Conservation (phyloP, 495 filamentous ascomycete species). For the Cryomyces minteri region DNA sequence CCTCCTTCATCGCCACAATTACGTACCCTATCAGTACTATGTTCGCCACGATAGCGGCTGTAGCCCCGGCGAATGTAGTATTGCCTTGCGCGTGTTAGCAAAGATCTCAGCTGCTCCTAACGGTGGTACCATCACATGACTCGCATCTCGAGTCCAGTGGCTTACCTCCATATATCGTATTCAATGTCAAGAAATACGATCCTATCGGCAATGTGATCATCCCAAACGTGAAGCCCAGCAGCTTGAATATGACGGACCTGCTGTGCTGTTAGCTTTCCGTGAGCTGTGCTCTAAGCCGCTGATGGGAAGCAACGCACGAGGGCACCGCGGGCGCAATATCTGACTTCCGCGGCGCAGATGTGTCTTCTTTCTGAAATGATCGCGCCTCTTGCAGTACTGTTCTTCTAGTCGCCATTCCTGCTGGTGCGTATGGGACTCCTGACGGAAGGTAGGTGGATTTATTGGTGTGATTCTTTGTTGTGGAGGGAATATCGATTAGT, state of each 20-base stretch:
- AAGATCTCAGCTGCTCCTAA: background rate
- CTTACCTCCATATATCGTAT: conserved; percentile 58
- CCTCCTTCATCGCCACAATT: conserved; percentile 79
- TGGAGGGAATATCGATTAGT: background rate
- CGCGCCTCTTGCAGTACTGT: conserved; percentile 12
- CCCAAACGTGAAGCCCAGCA: conserved; percentile 74
- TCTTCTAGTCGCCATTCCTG: conserved; percentile 8
- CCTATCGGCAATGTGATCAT: conserved; percentile 78
- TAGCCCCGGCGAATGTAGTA: conserved; percentile 64
- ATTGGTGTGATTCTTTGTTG: background rate
- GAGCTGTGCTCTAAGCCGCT: background rate
- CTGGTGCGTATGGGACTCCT: background rate
- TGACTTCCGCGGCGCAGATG: conserved; percentile 9
- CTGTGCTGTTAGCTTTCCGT: conserved; percentile 4
- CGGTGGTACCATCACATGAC: background rate
- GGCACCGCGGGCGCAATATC: conserved; percentile 22
- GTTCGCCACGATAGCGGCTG: conserved; percentile 80
- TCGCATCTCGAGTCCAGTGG: background rate
- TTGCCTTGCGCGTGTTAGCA: conserved; percentile 38
- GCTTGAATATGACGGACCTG: conserved; percentile 76
- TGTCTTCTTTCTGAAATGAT: conserved; percentile 10
- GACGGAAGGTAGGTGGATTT: conserved; percentile 2
- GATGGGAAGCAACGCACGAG: conserved; percentile 11
- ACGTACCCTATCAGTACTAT: conserved; percentile 81
- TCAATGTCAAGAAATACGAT: conserved; percentile 67